phyloP scores from a whole-genome alignment of 768 basidiomycete species.

The Cyclocybe cylindracea region DNA sequence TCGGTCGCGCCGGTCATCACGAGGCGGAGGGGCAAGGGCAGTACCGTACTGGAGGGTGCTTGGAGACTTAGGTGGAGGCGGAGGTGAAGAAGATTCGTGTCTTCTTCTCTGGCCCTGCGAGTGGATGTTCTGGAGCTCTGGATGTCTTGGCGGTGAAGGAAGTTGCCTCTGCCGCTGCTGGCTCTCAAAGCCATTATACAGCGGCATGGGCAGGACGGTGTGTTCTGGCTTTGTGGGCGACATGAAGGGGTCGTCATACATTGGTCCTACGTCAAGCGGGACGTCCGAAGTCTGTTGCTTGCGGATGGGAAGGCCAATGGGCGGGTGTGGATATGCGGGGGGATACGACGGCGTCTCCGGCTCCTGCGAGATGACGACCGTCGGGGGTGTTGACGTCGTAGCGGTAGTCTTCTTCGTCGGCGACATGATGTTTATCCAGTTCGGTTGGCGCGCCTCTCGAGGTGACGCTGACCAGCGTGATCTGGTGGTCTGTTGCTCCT shows the following conservation, averaged over 20 bases:
- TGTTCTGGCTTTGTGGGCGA: background rate
- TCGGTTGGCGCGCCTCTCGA: constrained; percentile 19
- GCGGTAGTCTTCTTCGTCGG: constrained; percentile 23
- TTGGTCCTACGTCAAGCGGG: constrained; percentile 22
- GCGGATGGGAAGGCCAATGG: constrained; percentile 27
- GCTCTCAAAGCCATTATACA: constrained; percentile 33
- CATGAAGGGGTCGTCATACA: constrained; percentile 17
- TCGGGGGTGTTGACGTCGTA: constrained; percentile 7
- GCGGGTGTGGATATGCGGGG: constrained; percentile 15
- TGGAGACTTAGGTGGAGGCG: constrained; percentile 14
- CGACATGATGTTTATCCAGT: constrained; percentile 34
- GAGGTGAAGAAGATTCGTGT: constrained; percentile 15
- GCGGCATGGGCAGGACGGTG: constrained; percentile 19
- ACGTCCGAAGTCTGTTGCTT: constrained; percentile 23
- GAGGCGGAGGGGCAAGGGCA: constrained; percentile 18
- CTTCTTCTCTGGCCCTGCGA: constrained; percentile 6
- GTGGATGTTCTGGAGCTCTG: constrained; percentile 19
- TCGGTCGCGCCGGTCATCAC: constrained; percentile 4
- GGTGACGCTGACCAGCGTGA: constrained; percentile 43
- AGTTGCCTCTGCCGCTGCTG: constrained; percentile 2
- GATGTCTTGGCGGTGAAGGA: constrained; percentile 20
- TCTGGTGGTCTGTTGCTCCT: constrained; percentile 2
- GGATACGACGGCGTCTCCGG: constrained; percentile 9
- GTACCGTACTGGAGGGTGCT: constrained; percentile 11
- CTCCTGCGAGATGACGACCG: constrained; percentile 10